phyloP scores from a whole-genome alignment of 2,329 filamentous ascomycete genomes.

The Claviceps digitariae region DNA sequence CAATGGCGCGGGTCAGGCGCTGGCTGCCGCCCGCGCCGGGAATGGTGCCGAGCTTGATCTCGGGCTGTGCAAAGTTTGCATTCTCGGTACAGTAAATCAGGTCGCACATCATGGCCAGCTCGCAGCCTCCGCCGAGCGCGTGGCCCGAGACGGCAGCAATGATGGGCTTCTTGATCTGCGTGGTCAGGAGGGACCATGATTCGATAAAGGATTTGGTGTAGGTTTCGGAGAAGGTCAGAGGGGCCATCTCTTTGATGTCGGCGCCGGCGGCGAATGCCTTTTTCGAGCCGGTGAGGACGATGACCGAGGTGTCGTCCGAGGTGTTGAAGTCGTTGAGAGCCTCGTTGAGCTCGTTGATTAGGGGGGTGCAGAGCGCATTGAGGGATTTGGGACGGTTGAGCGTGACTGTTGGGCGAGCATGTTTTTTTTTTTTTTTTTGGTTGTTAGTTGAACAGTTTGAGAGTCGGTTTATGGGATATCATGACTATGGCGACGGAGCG shows the following conservation, averaged over 20 bases:
- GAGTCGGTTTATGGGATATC: no score
- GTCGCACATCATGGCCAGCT: slow-evolving; percentile 95
- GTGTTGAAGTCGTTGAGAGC: slow-evolving; percentile 59
- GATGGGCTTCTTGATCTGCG: slow-evolving; percentile 79
- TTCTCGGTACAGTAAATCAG: slow-evolving; percentile 77
- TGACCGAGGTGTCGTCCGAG: slow-evolving; percentile 56
- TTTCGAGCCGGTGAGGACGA: slow-evolving; percentile 77
- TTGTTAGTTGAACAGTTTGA: no score
- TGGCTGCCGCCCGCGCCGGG: slow-evolving; percentile 89
- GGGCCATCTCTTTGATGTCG: slow-evolving; percentile 98
- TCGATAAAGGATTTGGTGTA: slow-evolving; percentile 92
- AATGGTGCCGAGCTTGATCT: slow-evolving; percentile 89
- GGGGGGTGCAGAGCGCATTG: slow-evolving; percentile 82
- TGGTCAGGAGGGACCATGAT: slow-evolving; percentile 78
- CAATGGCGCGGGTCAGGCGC: slow-evolving; percentile 68
- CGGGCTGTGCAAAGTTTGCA: slow-evolving; percentile 91
- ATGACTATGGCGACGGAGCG: background rate
- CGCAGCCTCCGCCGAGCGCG: slow-evolving; percentile 87
- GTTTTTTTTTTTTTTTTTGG: background rate
- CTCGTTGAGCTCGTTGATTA: slow-evolving; percentile 80
- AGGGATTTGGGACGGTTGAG: slow-evolving; percentile 89
- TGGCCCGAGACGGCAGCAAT: slow-evolving; percentile 92
- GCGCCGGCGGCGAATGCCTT: slow-evolving; percentile 91
- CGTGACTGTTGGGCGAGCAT: slow-evolving; percentile 49
- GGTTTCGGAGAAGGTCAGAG: slow-evolving; percentile 74